phyloP scores from a whole-genome alignment of 805 yeast genomes.

The Candida dajiaensis region DNA sequence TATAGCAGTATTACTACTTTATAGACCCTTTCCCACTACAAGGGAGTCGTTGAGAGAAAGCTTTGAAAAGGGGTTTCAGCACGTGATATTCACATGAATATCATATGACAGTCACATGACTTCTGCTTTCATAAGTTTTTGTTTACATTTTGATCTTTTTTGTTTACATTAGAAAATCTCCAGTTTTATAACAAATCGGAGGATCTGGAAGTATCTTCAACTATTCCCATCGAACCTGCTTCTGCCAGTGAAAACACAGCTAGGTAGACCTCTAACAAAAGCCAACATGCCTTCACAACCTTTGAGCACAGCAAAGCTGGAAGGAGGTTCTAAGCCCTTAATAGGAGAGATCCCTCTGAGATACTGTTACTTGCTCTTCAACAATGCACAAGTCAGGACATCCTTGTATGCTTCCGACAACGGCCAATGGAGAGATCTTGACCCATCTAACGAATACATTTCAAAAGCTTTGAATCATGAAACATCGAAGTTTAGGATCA shows the following conservation, averaged over 20 bases:
- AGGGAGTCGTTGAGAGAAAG: neutral
- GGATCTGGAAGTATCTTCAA: too few species aligned
- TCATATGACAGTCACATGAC: neutral
- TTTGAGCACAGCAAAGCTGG: neutral
- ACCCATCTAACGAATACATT: slow-evolving; percentile 10
- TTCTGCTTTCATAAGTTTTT: neutral
- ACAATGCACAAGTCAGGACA: neutral
- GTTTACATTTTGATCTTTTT: slow-evolving; percentile 2
- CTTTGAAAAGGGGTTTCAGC: neutral
- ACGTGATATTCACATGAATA: neutral
- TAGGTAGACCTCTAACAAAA: neutral
- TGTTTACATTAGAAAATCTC: slow-evolving; percentile 1
- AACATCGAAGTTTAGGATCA: slow-evolving; percentile 8
- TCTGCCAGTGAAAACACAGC: too few species aligned
- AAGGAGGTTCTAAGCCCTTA: neutral
- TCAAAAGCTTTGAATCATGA: neutral
- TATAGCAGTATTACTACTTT: too few species aligned
- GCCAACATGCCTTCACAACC: neutral
- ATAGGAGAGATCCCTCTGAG: slow-evolving; percentile 10
- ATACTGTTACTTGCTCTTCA: slow-evolving; percentile 16
- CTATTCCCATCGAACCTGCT: too few species aligned
- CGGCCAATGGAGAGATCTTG: slow-evolving; percentile 17
- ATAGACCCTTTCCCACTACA: too few species aligned
- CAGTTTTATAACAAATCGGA: too few species aligned
- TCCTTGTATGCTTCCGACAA: slow-evolving; percentile 17